Evolutionary conservation across 306 rosid genomes (phyloP), one percentile per base, ranked within the genome.

Genomic region (Amphicarpaea edgeworthii): DNA sequence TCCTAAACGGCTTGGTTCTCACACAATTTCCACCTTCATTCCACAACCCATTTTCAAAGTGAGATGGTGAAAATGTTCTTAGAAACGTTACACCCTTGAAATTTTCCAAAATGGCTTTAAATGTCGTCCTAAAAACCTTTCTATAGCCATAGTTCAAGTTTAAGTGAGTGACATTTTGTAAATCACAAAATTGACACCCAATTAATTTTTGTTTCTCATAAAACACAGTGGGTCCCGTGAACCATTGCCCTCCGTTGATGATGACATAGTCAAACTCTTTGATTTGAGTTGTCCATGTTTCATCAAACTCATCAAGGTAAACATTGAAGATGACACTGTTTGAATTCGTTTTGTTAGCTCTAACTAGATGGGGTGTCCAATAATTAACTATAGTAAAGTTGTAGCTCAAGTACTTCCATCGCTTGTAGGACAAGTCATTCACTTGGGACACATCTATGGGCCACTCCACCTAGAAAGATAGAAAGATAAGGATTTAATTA

Each of bases 41-140:
- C 97, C 97, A 92, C 15, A 69, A 1, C 51, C 97, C 97, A 69
- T 82, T 80, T 55, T 92, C 97, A 70, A 88, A 92, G 76, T 92
- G 97, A 2, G 90, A 70, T 0, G 97, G 97, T n/a, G 96, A 69
- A 58, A 79, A 90, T 6, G 93, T 90, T 76, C 90, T 81, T 0
- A 92, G 68, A 23, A 82, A 85, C 0, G 85, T 81, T 43, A 77
- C 43, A 5, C 97, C 97, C 77, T 84, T 87, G 42, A 49, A 92
- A 6, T 76, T 85, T 19, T 86, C 8, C 12, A 80, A 21, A 59
- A 92, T 88, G 82, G 93, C 89, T 64, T 46, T 84, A 15, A 92
- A 76, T 7, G 93, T 87, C 0, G 89, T 83, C 26, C 86, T 77
- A 30, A 92, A 63, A 11, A 96, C 96, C 30, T 67, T 83, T 53